These are phyloP conservation scores for Irpex sp. DNA, from an alignment of 1,284 basidiomycete species.

Conservation along the genomic window DNA sequence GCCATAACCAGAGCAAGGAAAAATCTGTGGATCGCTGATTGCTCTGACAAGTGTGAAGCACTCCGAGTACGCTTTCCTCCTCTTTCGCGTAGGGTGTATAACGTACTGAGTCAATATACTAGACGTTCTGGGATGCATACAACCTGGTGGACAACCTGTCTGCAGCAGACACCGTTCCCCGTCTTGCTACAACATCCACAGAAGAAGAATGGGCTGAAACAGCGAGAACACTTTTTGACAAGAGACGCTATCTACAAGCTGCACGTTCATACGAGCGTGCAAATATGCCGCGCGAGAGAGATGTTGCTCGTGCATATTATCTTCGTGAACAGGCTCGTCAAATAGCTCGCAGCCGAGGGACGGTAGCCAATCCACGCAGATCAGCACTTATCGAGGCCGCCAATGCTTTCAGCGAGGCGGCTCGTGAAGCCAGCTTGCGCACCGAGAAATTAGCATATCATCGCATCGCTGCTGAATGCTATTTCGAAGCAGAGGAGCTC, in stretches of 20 bases:
- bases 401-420: slow-evolving; percentile 43
- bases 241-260: slow-evolving; percentile 55
- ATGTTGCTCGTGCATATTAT: slow-evolving; percentile 43
- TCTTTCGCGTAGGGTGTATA: background rate
- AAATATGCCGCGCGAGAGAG: slow-evolving; percentile 36
- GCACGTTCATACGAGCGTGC: slow-evolving; percentile 62
- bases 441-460: slow-evolving; percentile 35
- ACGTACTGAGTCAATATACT: background rate
- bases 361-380: background rate
- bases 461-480: slow-evolving; percentile 52
- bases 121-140: slow-evolving; percentile 48
- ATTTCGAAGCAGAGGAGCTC: slow-evolving; percentile 37
- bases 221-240: slow-evolving; percentile 50
- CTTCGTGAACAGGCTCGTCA: slow-evolving; percentile 38
- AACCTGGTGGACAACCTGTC: slow-evolving; percentile 40
- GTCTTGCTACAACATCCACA: slow-evolving; percentile 44
- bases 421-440: slow-evolving; percentile 28
- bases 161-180: slow-evolving; percentile 42
- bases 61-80: slow-evolving; percentile 44
- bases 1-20: slow-evolving; percentile 67
- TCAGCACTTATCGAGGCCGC: slow-evolving; percentile 34
- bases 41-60: slow-evolving; percentile 50
- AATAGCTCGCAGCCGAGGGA: slow-evolving; percentile 2
- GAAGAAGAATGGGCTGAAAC: slow-evolving; percentile 52
- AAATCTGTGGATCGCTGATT: slow-evolving; percentile 66